Evolutionary conservation across 177 flowering plant genomes (phyloP).

Genomic region (Vitis hybrid): DNA sequence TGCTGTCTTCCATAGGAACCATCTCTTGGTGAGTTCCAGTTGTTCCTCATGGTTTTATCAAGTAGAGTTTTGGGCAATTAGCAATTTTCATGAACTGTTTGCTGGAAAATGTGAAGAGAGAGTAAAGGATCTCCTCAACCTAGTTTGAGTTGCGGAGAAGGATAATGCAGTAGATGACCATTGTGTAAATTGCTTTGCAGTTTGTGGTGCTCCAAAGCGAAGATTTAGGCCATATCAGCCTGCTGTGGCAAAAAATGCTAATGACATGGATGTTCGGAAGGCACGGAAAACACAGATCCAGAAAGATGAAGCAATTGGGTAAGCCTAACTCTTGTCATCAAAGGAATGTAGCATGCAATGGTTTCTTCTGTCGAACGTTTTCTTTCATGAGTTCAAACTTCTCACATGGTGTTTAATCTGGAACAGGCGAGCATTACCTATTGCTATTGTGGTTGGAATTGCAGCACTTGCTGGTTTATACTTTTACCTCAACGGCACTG

Average conservation of each 20-base stretch:
- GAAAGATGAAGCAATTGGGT: constrained; percentile 93
- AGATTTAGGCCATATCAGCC: constrained; percentile 75
- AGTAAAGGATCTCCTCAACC: too few relatives aligned
- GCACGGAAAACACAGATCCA: constrained; percentile 76
- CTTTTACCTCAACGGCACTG: constrained; percentile 70
- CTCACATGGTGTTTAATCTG: neutral
- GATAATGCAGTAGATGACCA: neutral
- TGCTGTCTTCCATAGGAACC: too few relatives aligned
- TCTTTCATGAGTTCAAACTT: neutral
- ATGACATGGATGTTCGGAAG: constrained; percentile 62
- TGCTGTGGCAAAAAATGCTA: constrained; percentile 61
- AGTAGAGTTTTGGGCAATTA: too few relatives aligned
- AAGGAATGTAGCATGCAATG: neutral
- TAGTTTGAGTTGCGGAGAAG: neutral
- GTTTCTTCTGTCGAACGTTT: neutral
- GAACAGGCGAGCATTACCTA: constrained; percentile 75
- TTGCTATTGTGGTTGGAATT: constrained; percentile 68
- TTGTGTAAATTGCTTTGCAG: constrained; percentile 36
- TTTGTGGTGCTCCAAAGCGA: constrained; percentile 95
- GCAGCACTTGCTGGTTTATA: constrained; percentile 71
- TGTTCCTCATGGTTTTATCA: too few relatives aligned
- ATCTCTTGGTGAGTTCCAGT: too few relatives aligned
- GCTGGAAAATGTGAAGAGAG: too few relatives aligned
- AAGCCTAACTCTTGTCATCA: constrained; percentile 5
- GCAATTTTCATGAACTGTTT: too few relatives aligned